Conservation (phyloP, 208 protist genomes). For the Wallacemonas collosoma region DNA sequence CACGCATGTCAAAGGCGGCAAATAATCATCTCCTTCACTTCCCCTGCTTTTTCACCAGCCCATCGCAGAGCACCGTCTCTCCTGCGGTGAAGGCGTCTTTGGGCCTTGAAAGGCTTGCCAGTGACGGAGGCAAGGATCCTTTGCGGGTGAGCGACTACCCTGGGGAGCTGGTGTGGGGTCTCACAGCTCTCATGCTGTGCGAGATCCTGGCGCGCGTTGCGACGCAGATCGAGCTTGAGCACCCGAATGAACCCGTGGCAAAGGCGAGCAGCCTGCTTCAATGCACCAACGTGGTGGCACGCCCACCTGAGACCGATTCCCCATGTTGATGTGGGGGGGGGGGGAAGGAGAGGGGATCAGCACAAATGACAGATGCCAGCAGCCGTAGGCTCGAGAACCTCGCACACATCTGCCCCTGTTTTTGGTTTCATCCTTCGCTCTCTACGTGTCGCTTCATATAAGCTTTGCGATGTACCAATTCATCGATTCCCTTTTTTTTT, state of each 20-base stretch:
- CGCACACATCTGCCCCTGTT: too few relatives aligned
- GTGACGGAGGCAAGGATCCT: conserved; percentile 51
- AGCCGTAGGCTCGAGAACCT: too few relatives aligned
- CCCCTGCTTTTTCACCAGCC: conserved; percentile 83
- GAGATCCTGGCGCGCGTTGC: conserved; percentile 72
- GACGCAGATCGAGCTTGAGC: conserved; percentile 24
- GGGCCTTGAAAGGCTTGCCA: conserved; percentile 22
- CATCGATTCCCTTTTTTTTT: too few relatives aligned
- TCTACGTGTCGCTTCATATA: too few relatives aligned
- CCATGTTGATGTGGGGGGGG: too few relatives aligned
- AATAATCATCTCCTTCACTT: conserved; percentile 31
- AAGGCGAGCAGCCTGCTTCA: conserved; percentile 26
- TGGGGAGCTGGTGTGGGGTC: conserved; percentile 83
- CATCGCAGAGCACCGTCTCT: conserved; percentile 27
- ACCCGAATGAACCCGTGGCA: conserved; percentile 11
- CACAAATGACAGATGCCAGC: too few relatives aligned
- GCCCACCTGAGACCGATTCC: conserved; percentile 22
- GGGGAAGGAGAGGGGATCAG: too few relatives aligned
- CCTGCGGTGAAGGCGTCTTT: conserved; percentile 28
- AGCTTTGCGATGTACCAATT: too few relatives aligned
- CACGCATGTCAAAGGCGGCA: conserved; percentile 51
- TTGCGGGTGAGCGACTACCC: conserved; percentile 71
- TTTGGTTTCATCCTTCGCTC: too few relatives aligned
- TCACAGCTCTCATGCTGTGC: conserved; percentile 75
- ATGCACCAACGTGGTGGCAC: conserved; percentile 38